Base-by-base conservation (phyloP, 257 asterid genomes). In the Pogostemon cablin region DNA sequence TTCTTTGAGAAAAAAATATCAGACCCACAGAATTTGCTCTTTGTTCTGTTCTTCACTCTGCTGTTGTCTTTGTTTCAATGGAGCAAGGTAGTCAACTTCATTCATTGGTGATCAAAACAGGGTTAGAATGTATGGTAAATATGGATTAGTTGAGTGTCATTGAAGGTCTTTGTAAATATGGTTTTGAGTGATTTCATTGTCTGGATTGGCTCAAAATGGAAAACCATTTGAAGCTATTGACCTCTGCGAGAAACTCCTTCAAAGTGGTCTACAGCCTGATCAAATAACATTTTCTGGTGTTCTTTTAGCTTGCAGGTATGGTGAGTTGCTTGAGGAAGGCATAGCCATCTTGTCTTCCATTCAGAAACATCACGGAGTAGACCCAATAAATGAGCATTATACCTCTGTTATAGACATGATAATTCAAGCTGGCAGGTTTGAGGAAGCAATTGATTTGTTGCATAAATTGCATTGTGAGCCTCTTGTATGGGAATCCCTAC, bases 121-220 rank as follows among this genome's bases (percentile, higher is more conserved):
- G 96, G 35, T 84, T 86, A 69, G 90, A 74, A 81, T 81, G 84
- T 86, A 83, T 62, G 62, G 83, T 70, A 81, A 80, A 72, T 73
- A 76, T 62, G 96, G 95, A 38, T 66, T 81, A 15, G 75, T 81
- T 39, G 84, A 77, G 11, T 77, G 62, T 9, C 92, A 62, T 40
- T 61, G 52, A 65, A 63, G 34, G 78, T 84, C 20, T 87, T 86
- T 62, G 41, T 40, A 5, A 43, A 74, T 15, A 85, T 82, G 81
- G 71, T 3, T 73, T 55, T 57, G 38, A 75, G 80, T 76, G 95
- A 90, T 81, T 84, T 90, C 75, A 86, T 87, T 72, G 80, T 78
- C n/a, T 90, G 86, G 84, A 90, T 65, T 87, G 81, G 72, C 87
- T 42, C 78, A 76, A 62, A 82, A 86, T 72, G 96, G 96, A 58